phyloP scores from a whole-genome alignment of 306 rosid genomes.

The Glycine soja region DNA sequence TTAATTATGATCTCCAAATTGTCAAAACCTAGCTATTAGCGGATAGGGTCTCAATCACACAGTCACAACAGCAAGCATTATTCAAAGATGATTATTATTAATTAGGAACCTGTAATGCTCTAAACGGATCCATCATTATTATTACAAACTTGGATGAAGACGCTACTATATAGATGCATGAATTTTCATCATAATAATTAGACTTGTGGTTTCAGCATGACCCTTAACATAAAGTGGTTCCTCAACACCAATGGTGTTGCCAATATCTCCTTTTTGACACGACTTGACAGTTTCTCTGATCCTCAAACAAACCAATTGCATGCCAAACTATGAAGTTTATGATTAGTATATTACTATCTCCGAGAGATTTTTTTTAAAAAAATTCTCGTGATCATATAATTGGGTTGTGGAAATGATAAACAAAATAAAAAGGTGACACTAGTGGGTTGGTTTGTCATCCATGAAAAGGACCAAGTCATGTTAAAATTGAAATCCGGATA shows the following conservation, averaged over 20 bases:
- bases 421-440: conserved; percentile 3
- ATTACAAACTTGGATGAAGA: conserved; percentile 38
- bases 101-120: background rate
- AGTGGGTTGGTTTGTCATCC: conserved; percentile 47
- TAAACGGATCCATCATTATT: conserved; percentile 8
- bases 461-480: conserved; percentile 41
- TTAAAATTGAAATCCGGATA: conserved; percentile 40
- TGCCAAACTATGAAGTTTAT: conserved; percentile 35
- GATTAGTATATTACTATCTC: conserved; percentile 1
- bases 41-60: conserved; percentile 33
- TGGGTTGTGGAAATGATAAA: background rate
- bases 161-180: conserved; percentile 1
- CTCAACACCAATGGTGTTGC: conserved; percentile 26
- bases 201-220: conserved; percentile 27
- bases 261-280: conserved; percentile 25
- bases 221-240: conserved; percentile 28
- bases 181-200: conserved; percentile 24
- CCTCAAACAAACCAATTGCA: conserved; percentile 32
- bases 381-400: conserved; percentile 12
- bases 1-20: conserved; percentile 27
- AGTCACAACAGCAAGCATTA: conserved; percentile 27
- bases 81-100: conserved; percentile 12
- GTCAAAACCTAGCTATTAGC: conserved; percentile 36
- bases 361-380: background rate
- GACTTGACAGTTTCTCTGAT: conserved; percentile 43